These are phyloP conservation scores for Aspergillus funiculosus DNA, from an alignment of 495 filamentous ascomycete species.

Conservation along the genomic window DNA sequence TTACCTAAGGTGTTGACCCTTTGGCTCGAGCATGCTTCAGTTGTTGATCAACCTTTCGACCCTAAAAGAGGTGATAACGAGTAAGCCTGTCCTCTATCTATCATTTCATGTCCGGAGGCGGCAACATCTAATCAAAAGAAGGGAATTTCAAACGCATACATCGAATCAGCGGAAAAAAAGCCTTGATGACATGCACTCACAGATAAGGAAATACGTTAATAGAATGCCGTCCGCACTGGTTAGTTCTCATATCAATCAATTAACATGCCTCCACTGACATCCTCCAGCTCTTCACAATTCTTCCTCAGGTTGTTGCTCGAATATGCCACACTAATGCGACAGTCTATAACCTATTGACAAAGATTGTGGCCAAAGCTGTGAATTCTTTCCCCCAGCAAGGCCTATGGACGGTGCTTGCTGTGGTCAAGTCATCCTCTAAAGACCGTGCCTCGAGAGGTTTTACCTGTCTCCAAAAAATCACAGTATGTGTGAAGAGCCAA, in stretches of 20 bases:
- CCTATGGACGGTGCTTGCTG: conserved; percentile 85
- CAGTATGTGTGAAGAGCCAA: conserved; percentile 19
- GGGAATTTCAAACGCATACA: conserved; percentile 53
- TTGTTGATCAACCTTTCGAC: conserved; percentile 61
- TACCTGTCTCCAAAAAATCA: conserved; percentile 45
- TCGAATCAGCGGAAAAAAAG: conserved; percentile 54
- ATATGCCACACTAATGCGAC: conserved; percentile 77
- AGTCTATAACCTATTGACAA: conserved; percentile 67
- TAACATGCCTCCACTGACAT: conserved; percentile 17
- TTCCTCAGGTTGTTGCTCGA: conserved; percentile 86
- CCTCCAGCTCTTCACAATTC: conserved; percentile 70
- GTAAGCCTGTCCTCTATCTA: conserved; percentile 24
- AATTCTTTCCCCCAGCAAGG: conserved; percentile 78
- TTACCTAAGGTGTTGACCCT: conserved; percentile 84
- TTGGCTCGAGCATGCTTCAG: conserved; percentile 85
- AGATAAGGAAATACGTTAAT: conserved; percentile 66
- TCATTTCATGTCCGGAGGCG: neutral
- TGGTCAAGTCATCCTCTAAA: conserved; percentile 56
- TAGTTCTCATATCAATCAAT: conserved; percentile 1
- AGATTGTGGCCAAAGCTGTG: conserved; percentile 78
- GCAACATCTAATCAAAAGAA: conserved; percentile 15
- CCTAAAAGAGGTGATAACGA: conserved; percentile 58
- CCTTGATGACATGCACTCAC: conserved; percentile 63
- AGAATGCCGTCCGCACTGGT: conserved; percentile 74
- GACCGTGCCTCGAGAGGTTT: conserved; percentile 44